These are phyloP conservation scores for Trypanosoma mega DNA, from an alignment of 208 protist genomes.

Conservation along the genomic window DNA sequence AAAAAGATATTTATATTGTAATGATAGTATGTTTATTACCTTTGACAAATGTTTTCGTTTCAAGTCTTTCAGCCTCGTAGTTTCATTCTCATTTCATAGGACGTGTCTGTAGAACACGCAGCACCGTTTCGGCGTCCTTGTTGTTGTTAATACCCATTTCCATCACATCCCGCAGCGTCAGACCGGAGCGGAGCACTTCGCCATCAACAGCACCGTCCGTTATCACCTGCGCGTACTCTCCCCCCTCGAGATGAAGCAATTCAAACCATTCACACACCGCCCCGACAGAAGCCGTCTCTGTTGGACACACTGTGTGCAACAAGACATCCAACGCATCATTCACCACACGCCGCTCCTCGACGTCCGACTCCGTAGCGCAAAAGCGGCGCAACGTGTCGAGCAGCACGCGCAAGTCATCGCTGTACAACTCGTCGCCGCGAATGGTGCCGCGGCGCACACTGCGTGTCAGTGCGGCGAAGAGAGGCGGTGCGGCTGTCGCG, in stretches of 20 bases:
- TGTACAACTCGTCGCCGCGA: constrained; percentile 19
- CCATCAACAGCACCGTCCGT: constrained; percentile 11
- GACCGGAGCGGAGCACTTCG: constrained; percentile 17
- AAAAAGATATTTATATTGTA: background rate
- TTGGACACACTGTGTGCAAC: constrained; percentile 5
- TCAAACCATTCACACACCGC: constrained; percentile 14
- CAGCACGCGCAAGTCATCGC: constrained; percentile 9
- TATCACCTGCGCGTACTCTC: constrained; percentile 8
- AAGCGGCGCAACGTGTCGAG: constrained; percentile 8
- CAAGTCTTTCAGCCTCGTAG: too few species aligned
- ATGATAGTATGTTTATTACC: too few species aligned
- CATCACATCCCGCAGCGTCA: constrained; percentile 6
- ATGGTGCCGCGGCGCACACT: constrained; percentile 8
- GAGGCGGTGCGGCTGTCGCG: background rate
- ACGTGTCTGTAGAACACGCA: background rate
- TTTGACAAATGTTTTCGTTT: too few species aligned
- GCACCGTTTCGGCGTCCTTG: background rate
- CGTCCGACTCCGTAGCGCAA: background rate
- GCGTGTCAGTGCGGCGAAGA: constrained; percentile 3
- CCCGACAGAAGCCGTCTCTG: background rate
- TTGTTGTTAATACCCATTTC: constrained; percentile 11
- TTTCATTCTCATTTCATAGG: background rate
- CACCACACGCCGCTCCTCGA: background rate
- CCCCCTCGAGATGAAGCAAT: constrained; percentile 5
- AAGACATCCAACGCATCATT: constrained; percentile 3